phyloP scores from a whole-genome alignment of 768 basidiomycete species.

The Lepiota brunneoincarnata region DNA sequence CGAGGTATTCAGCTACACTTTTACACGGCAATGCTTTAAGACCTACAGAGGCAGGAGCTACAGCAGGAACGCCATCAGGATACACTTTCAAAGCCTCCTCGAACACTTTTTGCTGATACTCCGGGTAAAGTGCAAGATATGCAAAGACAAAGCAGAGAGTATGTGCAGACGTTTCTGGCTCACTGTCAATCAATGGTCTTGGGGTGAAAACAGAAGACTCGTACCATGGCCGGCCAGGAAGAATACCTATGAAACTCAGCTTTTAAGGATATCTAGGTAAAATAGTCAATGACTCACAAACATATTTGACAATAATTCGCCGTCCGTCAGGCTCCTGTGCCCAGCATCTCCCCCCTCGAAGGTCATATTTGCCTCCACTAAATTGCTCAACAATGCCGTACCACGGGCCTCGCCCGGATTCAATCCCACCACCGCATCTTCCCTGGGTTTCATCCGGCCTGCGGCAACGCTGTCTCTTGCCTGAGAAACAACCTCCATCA shows the following conservation, averaged over 20 bases:
- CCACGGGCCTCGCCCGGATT: conserved; percentile 17
- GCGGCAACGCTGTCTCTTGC: conserved; percentile 31
- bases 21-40: neutral
- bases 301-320: conserved; percentile 44
- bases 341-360: conserved; percentile 23
- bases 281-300: conserved; percentile 32
- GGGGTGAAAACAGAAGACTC: neutral
- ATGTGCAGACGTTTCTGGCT: conserved; percentile 46
- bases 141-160: conserved; percentile 39
- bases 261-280: neutral
- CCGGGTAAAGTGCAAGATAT: conserved; percentile 48
- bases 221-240: conserved; percentile 49
- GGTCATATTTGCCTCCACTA: conserved; percentile 46
- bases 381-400: conserved; percentile 39
- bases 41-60: conserved; percentile 26
- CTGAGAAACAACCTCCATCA: conserved; percentile 37
- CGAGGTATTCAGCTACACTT: neutral
- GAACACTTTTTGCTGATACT: conserved; percentile 43
- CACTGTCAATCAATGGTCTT: neutral
- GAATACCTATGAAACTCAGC: conserved; percentile 30
- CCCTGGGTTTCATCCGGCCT: neutral
- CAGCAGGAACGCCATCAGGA: conserved; percentile 31
- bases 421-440: conserved; percentile 15
- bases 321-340: conserved; percentile 35
- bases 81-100: conserved; percentile 38